Percentiles rank a stretch among this genome's conserved stretches.
Evolutionary conservation across 2,329 filamentous ascomycete species (phyloP).

Genomic region (Teratosphaeria zuluensis): DNA sequence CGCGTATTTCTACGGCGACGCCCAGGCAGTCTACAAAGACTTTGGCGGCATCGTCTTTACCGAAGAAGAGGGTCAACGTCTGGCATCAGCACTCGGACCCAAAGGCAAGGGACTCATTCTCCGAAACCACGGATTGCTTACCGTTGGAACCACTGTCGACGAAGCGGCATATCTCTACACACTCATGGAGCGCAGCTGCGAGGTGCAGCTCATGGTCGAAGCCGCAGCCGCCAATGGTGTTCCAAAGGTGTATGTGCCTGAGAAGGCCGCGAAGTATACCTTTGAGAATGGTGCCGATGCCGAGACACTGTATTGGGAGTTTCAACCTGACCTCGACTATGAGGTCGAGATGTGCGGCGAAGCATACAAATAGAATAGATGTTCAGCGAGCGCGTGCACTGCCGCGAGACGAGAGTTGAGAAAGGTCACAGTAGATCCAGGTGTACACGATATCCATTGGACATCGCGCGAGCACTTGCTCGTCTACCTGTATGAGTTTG

Average conservation of each 20-base stretch:
- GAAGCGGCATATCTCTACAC: constrained; percentile 59
- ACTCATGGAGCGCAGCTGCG: constrained; percentile 58
- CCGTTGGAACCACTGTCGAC: constrained; percentile 61
- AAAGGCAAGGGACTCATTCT: constrained; percentile 56
- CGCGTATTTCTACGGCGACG: constrained; percentile 52
- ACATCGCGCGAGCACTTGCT: not conserved
- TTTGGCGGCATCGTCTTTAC: constrained; percentile 56
- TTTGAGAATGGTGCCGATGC: constrained; percentile 40
- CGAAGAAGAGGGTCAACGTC: constrained; percentile 53
- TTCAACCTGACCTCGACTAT: constrained; percentile 42
- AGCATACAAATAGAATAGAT: not conserved
- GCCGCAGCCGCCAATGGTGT: constrained; percentile 45
- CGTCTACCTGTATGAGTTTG: not conserved
- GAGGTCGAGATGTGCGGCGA: constrained; percentile 15
- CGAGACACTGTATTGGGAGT: constrained; percentile 43
- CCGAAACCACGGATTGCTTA: constrained; percentile 63
- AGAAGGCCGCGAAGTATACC: constrained; percentile 46
- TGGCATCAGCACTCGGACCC: constrained; percentile 53
- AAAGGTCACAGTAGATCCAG: not conserved
- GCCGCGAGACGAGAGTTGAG: not conserved
- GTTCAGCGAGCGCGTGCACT: not conserved
- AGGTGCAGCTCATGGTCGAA: constrained; percentile 58
- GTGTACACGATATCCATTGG: not conserved
- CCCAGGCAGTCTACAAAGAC: constrained; percentile 53
- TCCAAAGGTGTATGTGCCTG: constrained; percentile 44